A percentile compares a stretch with the other conserved stretches of the same genome.
phyloP scores from a whole-genome alignment of 345 rosid genomes.

The Euphorbia pulcherrima region DNA sequence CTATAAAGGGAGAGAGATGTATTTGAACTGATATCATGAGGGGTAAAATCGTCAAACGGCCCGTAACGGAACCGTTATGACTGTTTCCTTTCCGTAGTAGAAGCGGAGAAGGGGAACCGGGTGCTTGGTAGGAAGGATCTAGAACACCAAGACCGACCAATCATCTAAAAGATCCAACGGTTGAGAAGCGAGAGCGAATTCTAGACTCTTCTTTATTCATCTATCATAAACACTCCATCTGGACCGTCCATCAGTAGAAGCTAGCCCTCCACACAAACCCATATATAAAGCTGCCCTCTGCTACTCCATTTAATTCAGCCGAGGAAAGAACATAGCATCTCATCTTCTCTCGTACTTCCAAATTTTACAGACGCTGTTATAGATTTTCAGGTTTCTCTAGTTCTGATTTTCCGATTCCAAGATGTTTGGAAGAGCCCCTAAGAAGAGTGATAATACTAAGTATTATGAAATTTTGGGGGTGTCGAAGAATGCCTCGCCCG shows the following conservation, averaged over 20 bases:
- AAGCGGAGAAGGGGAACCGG: not conserved
- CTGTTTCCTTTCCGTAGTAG: not conserved
- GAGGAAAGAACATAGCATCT: too few species aligned
- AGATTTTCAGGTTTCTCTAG: not conserved
- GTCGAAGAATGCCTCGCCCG: constrained; percentile 63
- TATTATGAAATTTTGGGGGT: constrained; percentile 86
- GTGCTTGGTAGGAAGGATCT: not conserved
- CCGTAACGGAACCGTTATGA: too few species aligned
- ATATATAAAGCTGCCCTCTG: not conserved
- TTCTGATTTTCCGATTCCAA: not conserved
- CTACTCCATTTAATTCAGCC: not conserved
- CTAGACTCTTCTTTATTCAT: constrained; percentile 15
- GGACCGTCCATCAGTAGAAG: constrained; percentile 11
- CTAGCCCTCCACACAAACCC: not conserved
- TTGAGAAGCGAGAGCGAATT: not conserved
- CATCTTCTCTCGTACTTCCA: too few species aligned
- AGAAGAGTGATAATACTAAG: constrained; percentile 72
- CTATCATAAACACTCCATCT: not conserved
- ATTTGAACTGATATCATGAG: too few species aligned
- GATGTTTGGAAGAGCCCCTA: constrained; percentile 80
- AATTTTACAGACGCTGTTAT: not conserved
- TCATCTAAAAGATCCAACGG: not conserved
- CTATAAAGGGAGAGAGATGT: too few species aligned
- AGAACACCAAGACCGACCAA: not conserved
- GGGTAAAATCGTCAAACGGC: too few species aligned